Conservation (phyloP, 1,284 basidiomycete genomes). For the Trichosporon ovoides region DNA sequence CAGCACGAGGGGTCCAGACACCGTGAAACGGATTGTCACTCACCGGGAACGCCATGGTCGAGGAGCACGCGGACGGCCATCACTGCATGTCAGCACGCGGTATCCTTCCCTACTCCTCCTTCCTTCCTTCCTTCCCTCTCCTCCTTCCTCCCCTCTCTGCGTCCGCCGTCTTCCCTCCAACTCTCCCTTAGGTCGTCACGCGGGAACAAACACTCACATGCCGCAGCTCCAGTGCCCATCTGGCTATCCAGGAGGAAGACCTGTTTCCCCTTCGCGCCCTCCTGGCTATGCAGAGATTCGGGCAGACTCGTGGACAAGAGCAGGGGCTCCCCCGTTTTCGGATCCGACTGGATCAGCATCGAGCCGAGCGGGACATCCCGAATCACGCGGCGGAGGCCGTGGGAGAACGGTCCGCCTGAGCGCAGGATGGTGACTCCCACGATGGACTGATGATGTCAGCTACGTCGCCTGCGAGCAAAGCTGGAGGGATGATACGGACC, state of each 20-base stretch:
- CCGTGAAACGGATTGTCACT: conserved; percentile 8
- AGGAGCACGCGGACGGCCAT: conserved; percentile 95
- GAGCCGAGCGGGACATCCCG: conserved; percentile 83
- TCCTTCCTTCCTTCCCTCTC: no score
- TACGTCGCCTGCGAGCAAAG: neutral
- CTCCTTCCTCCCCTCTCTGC: no score
- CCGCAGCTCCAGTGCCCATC: conserved; percentile 90
- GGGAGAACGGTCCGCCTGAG: conserved; percentile 76
- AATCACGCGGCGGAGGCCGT: conserved; percentile 81
- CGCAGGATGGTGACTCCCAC: conserved; percentile 46
- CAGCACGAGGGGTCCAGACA: neutral
- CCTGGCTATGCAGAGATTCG: conserved; percentile 59
- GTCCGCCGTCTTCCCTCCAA: no score
- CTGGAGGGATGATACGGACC: conserved; percentile 32
- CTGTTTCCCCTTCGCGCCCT: conserved; percentile 64
- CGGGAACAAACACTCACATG: conserved; percentile 55
- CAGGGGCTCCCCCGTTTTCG: conserved; percentile 77
- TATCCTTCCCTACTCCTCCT: no score
- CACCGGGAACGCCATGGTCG: conserved; percentile 77
- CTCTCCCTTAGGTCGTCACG: no score
- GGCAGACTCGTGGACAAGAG: conserved; percentile 80
- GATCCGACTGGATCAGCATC: conserved; percentile 83
- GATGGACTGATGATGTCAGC: conserved; percentile 26
- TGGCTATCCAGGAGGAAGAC: conserved; percentile 92
- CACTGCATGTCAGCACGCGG: conserved; percentile 34